Evolutionary conservation across 176 grass and related monocot species (phyloP).

Genomic region (Lolium multiflorum): DNA sequence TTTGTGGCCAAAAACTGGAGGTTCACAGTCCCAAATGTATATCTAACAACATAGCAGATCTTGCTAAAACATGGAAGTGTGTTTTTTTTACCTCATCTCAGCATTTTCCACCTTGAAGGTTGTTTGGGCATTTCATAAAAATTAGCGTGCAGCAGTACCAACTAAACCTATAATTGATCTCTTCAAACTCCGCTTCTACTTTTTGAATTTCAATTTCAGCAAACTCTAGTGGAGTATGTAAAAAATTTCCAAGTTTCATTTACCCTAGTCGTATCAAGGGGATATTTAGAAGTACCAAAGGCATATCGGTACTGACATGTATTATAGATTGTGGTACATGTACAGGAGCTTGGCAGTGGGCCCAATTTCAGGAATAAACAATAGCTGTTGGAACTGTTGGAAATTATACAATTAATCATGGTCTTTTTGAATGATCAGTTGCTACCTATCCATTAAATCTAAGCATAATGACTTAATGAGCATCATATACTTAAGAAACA

Average conservation of each 20-base stretch:
- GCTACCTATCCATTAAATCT: neutral
- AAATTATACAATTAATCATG: neutral
- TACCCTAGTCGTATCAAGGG: neutral
- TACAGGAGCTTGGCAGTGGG: neutral
- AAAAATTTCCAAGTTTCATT: neutral
- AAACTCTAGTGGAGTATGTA: constrained; percentile 7
- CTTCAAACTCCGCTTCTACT: neutral
- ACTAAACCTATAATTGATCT: constrained; percentile 5
- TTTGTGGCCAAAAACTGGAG: neutral
- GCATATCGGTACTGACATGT: neutral
- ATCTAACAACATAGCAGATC: neutral
- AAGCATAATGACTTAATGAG: neutral
- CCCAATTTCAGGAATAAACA: neutral
- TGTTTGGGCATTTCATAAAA: neutral
- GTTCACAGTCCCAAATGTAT: neutral
- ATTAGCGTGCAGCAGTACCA: neutral
- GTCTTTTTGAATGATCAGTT: neutral
- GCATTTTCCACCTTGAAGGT: neutral
- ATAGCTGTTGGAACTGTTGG: neutral
- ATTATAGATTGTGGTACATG: neutral
- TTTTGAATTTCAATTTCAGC: neutral
- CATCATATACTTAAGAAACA: neutral
- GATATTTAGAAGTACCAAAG: neutral
- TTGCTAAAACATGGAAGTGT: neutral
- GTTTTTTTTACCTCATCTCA: neutral